Base-by-base conservation (phyloP, 1,284 basidiomycete species). In the Cystobasidium slooffiae region DNA sequence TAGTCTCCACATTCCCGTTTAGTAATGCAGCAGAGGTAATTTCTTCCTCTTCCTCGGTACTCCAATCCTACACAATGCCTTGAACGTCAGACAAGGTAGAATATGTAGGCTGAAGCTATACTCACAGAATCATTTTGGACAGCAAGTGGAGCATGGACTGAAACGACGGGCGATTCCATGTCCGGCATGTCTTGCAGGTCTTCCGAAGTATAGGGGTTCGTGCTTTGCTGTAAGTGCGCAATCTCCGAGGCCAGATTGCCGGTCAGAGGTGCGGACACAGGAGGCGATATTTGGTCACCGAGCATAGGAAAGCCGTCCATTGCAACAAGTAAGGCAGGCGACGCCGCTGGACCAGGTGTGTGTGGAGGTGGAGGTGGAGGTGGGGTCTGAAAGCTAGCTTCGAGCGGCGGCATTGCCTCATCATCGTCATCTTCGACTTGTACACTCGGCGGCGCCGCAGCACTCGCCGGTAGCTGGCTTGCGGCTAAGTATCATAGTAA, bases 121-220 rank as follows among this genome's bases (percentile, higher is more conserved):
- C 49, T 66, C 49, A 68, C 53, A 12, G 41, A 56, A 7, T 68
- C 52, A 7, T 58, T 18, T 2, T 18, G 22, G n/a, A 22, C 12
- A 18, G 16, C 31, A 31, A 6, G 10, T 6, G n/a, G 20, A 16
- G 31, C 31, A 31, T 37, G 12, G 1, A n/a, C 0, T 12, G 6
- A 16, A 22, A 47, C 41, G 0, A n/a, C 18, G 5, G 66, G 66
- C 52, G 51, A 41, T 10, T 43, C 55, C 24, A 68, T 49, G 20
- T 68, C 66, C 16, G 66, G 66, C 66, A 68, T 68, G 12, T 68
- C 66, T 5, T 43, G 53, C 24, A 68, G 20, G 1, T 56, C 66
- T 59, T 58, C 41, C 8, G 39, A 18, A 6, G 66, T 68, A 22
- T 58, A 68, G 41, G 5, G n/a, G n/a, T n/a, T 37, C 18, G 20